phyloP scores from a whole-genome alignment of 768 basidiomycete genomes.

The Phaeotremella skinneri region DNA sequence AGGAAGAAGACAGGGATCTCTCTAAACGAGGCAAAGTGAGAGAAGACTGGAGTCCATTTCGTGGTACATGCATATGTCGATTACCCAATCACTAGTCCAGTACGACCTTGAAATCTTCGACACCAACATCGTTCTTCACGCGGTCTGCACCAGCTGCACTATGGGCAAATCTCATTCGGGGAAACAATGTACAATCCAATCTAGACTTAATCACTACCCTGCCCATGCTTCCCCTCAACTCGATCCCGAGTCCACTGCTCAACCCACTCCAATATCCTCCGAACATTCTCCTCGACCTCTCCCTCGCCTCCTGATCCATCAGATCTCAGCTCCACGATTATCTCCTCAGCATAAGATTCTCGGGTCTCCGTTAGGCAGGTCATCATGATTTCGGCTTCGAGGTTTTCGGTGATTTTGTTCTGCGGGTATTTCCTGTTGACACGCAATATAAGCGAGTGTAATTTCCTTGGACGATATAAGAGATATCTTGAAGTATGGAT shows the following conservation, averaged over 20 bases:
- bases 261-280: slow-evolving; percentile 84
- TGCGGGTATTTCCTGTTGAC: slow-evolving; percentile 70
- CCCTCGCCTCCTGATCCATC: slow-evolving; percentile 56
- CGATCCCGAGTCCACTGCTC: slow-evolving; percentile 61
- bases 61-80: too few species aligned
- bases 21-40: too few species aligned
- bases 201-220: slow-evolving; percentile 5
- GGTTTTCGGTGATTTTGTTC: slow-evolving; percentile 97
- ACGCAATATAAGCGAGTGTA: slow-evolving; percentile 1
- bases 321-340: slow-evolving; percentile 79
- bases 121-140: too few species aligned
- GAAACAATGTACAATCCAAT: too few species aligned
- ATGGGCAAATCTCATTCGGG: too few species aligned
- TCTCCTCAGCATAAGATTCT: slow-evolving; percentile 77
- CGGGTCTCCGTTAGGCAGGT: slow-evolving; percentile 84
- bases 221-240: slow-evolving; percentile 28
- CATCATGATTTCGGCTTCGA: slow-evolving; percentile 97
- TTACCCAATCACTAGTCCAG: too few species aligned
- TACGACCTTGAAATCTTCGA: too few species aligned
- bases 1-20: too few species aligned
- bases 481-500: too few species aligned
- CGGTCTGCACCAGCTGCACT: too few species aligned
- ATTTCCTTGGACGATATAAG: too few species aligned
- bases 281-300: slow-evolving; percentile 83
- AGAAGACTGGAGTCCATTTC: too few species aligned